These are phyloP conservation scores for Barbatosphaeria neglecta DNA, from an alignment of 495 filamentous ascomycete species.

Conservation along the genomic window DNA sequence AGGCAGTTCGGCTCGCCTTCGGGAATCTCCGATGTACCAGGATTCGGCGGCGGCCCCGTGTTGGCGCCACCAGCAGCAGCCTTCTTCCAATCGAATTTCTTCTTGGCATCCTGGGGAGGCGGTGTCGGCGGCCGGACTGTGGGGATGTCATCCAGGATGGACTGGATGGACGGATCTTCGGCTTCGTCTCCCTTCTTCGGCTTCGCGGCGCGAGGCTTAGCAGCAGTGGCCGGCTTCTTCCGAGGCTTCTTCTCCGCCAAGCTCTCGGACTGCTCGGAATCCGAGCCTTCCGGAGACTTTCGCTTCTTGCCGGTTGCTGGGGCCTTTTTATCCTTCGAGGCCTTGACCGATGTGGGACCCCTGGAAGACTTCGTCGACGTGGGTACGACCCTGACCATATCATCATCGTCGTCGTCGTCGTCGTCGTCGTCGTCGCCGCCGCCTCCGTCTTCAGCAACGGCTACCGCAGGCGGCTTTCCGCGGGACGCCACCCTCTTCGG, in stretches of 20 bases:
- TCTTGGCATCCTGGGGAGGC: constrained; percentile 47
- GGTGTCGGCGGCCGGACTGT: constrained; percentile 72
- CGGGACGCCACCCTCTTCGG: constrained; percentile 35
- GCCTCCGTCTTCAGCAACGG: constrained; percentile 21
- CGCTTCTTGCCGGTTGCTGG: constrained; percentile 29
- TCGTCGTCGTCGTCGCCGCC: constrained; percentile 29
- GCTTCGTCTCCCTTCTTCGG: constrained; percentile 48
- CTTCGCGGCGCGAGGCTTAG: constrained; percentile 46
- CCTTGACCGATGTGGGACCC: too few relatives aligned
- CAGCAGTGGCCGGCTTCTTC: constrained; percentile 53
- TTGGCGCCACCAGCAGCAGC: constrained; percentile 39
- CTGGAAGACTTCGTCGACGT: constrained; percentile 20
- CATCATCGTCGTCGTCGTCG: constrained; percentile 32
- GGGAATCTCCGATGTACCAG: constrained; percentile 61
- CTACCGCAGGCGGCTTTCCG: constrained; percentile 22
- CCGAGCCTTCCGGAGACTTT: constrained; percentile 27
- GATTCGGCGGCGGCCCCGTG: constrained; percentile 46
- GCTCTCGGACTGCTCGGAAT: constrained; percentile 32
- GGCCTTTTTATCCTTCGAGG: too few relatives aligned
- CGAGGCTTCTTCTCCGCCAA: constrained; percentile 30
- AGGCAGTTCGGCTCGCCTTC: constrained; percentile 82
- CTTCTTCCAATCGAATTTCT: constrained; percentile 61
- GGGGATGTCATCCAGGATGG: constrained; percentile 81
- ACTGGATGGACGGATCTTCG: constrained; percentile 55
- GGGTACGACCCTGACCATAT: constrained; percentile 18